Conservation (phyloP, 768 basidiomycete genomes). For the Lactarius hengduanensis region DNA sequence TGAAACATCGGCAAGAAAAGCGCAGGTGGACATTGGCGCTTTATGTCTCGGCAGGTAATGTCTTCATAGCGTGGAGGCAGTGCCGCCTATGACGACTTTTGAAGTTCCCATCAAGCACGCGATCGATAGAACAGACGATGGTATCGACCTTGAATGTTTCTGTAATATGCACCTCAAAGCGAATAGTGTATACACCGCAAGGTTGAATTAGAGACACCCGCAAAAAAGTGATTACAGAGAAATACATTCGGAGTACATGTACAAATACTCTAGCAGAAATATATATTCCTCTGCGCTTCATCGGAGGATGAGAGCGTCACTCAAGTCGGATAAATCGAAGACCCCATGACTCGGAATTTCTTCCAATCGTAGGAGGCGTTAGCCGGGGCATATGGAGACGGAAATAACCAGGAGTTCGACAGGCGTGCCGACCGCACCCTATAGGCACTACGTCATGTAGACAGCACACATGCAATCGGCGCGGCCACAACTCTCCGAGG, state of each 20-base stretch:
- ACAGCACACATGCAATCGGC: background rate
- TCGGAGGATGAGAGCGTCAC: background rate
- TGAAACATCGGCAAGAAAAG: background rate
- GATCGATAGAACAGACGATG: conserved; percentile 5
- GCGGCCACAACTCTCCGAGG: background rate
- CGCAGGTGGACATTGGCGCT: background rate
- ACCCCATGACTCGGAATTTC: background rate
- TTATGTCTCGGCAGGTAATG: background rate
- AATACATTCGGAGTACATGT: background rate
- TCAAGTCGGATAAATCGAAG: background rate
- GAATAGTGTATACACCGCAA: background rate
- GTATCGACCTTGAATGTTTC: conserved; percentile 4
- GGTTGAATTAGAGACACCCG: background rate
- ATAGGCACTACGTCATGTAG: background rate
- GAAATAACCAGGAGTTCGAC: background rate
- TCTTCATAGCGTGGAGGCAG: background rate
- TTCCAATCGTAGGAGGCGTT: background rate
- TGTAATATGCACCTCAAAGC: background rate
- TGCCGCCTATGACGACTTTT: background rate
- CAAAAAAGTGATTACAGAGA: background rate
- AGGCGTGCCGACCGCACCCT: background rate
- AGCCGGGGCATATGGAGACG: background rate
- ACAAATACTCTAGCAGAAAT: background rate
- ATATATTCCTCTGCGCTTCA: background rate
- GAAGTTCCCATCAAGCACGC: background rate